Evolutionary conservation across 2,329 filamentous ascomycete genomes (phyloP), one percentile per base, ranked within the genome.

Genomic region (Ascochyta koolunga): DNA sequence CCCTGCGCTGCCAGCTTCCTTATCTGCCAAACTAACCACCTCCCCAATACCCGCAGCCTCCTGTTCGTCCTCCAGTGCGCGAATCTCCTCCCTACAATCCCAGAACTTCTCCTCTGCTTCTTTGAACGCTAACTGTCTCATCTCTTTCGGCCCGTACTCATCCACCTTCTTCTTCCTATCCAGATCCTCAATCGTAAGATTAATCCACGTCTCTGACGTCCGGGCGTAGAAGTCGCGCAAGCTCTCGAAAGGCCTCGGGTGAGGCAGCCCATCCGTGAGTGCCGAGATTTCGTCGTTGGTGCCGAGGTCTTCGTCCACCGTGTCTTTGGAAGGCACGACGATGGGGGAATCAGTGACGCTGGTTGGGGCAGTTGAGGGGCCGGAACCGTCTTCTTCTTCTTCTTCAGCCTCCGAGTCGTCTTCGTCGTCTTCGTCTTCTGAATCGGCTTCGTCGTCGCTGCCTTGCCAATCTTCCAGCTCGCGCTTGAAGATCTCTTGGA

Each of bases 61-160:
- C 79, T 98, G 92, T 78, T 97, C 93, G 76, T 97, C 93, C 77
- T 99, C 95, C 69, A 98, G 76, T 6, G 86, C 89, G 48, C 88
- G 89, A 62, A 99, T 90, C 78, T 98, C 93, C 78, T 99, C 95
- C 66, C 95, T 85, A 71, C 89, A 92, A 80, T 97, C 95, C 95
- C 95, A 99, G 95, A 95, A 99, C 75, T 96, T 96, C 78, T 93
- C 90, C 76, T 99, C 95, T 35, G 93, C 93, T 60, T 91, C 83
- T 70, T 91, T 89, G 73, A 97, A 99, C 1, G 92, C 95, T 71
- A 86, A 87, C 67, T 93, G 89, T 74, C 96, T 92, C 67, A 98
- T 87, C 79, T 98, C 95, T 80, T 99, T 99, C 0, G 86, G 82
- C 0, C 51, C 46, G 15, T 40, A 54, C 36, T 54, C 46, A 6